Evolutionary conservation across 2,329 filamentous ascomycete species (phyloP).

Genomic region (Penicillium sp.): DNA sequence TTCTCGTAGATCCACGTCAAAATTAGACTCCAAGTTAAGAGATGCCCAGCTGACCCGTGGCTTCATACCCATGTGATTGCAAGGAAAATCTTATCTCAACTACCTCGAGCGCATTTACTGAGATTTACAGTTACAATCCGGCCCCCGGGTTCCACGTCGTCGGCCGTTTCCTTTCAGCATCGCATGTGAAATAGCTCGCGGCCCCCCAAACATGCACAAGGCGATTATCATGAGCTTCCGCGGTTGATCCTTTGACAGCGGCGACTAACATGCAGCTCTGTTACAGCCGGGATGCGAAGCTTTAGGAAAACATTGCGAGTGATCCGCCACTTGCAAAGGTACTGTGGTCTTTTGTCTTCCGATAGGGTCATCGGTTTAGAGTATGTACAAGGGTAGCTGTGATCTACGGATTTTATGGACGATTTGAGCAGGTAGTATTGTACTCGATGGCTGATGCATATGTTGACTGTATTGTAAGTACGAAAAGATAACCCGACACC

Average conservation of each 20-base stretch:
- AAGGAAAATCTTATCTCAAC: slow-evolving; percentile 24
- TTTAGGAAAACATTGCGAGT: slow-evolving; percentile 13
- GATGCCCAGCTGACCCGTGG: slow-evolving; percentile 16
- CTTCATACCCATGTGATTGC: slow-evolving; percentile 23
- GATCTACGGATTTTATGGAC: slow-evolving; percentile 5
- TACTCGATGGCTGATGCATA: background rate
- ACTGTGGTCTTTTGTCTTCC: background rate
- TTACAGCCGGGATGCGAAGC: slow-evolving; percentile 14
- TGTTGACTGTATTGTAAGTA: no score
- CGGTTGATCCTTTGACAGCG: slow-evolving; percentile 7
- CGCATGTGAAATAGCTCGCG: slow-evolving; percentile 18
- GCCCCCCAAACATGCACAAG: background rate
- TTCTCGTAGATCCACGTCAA: slow-evolving; percentile 19
- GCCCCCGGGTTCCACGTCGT: background rate
- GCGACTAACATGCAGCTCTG: slow-evolving; percentile 1
- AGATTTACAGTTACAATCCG: background rate
- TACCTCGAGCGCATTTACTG: background rate
- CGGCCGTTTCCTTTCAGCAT: background rate
- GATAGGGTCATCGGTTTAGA: background rate
- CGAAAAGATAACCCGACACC: no score
- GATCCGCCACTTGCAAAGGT: slow-evolving; percentile 12
- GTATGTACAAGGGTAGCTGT: background rate
- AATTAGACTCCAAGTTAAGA: slow-evolving; percentile 16
- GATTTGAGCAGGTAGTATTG: slow-evolving; percentile 11
- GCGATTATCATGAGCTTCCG: slow-evolving; percentile 21